Conservation (phyloP, 768 basidiomycete genomes). For the Amanita exitialis region DNA sequence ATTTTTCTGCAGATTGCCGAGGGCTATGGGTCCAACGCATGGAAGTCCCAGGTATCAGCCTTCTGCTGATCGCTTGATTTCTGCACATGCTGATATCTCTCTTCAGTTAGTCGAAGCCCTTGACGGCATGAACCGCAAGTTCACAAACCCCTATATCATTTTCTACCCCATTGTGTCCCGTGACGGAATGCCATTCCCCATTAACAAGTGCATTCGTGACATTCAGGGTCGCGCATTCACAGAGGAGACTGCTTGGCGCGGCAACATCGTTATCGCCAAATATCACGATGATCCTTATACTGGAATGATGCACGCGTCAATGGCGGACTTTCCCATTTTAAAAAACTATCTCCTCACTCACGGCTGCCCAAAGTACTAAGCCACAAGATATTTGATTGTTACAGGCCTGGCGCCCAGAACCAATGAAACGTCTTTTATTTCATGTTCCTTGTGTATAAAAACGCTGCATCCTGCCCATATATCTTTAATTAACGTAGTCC, state of each 20-base stretch:
- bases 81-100: not conserved
- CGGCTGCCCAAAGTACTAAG: constrained; percentile 25
- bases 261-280: constrained; percentile 72
- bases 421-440: not conserved
- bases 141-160: constrained; percentile 70
- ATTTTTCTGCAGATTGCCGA: constrained; percentile 48
- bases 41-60: constrained; percentile 60
- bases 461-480: constrained; percentile 5
- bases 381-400: not conserved
- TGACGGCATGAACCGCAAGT: constrained; percentile 73
- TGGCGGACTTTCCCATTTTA: constrained; percentile 76
- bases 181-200: constrained; percentile 74
- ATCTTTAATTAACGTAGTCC: constrained; percentile 9
- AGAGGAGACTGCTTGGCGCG: constrained; percentile 66
- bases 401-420: not conserved
- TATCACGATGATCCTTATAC: constrained; percentile 45
- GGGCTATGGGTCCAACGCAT: constrained; percentile 53
- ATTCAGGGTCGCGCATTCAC: constrained; percentile 56
- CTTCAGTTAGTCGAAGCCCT: constrained; percentile 60
- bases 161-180: constrained; percentile 72
- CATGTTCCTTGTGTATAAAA: constrained; percentile 4
- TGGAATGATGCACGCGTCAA: constrained; percentile 63
- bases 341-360: constrained; percentile 73
- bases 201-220: constrained; percentile 68
- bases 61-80: constrained; percentile 6